Conservation (phyloP, 306 rosid genomes). For the Begonia masoniana region DNA sequence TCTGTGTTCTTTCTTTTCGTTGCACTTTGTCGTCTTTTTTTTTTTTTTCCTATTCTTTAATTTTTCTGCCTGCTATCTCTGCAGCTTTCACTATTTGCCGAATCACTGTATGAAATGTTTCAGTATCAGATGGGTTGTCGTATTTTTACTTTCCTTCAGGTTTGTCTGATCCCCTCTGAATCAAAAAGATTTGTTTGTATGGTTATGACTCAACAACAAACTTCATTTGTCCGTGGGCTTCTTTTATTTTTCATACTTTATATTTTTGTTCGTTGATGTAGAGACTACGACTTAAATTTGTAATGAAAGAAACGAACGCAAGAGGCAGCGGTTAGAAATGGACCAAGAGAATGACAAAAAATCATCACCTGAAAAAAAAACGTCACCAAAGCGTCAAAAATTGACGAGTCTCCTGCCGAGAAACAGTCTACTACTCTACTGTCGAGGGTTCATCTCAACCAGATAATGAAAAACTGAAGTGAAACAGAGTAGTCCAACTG, state of each 20-base stretch:
- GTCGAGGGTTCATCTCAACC: constrained; percentile 15
- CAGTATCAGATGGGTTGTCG: constrained; percentile 91
- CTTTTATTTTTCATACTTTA: constrained; percentile 9
- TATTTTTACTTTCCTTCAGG: constrained; percentile 83
- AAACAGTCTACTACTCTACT: constrained; percentile 29
- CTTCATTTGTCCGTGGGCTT: neutral
- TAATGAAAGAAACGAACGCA: constrained; percentile 57
- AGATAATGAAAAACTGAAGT: constrained; percentile 27
- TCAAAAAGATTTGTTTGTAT: no score
- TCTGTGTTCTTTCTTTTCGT: no score
- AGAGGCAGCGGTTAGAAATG: constrained; percentile 71
- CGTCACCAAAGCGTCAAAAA: constrained; percentile 45
- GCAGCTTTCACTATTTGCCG: constrained; percentile 91
- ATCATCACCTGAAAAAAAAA: constrained; percentile 19
- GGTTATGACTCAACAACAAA: no score
- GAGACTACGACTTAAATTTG: constrained; percentile 68
- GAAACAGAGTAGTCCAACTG: constrained; percentile 27
- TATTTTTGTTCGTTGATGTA: constrained; percentile 15
- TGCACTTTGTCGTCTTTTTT: no score
- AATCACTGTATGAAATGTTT: constrained; percentile 92
- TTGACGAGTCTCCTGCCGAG: constrained; percentile 36
- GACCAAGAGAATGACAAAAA: constrained; percentile 29
- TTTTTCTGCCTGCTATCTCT: constrained; percentile 4
- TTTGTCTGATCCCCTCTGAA: constrained; percentile 17
- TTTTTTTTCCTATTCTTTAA: no score